phyloP scores from a whole-genome alignment of 805 yeast genomes.

The Metschnikowia sp. region DNA sequence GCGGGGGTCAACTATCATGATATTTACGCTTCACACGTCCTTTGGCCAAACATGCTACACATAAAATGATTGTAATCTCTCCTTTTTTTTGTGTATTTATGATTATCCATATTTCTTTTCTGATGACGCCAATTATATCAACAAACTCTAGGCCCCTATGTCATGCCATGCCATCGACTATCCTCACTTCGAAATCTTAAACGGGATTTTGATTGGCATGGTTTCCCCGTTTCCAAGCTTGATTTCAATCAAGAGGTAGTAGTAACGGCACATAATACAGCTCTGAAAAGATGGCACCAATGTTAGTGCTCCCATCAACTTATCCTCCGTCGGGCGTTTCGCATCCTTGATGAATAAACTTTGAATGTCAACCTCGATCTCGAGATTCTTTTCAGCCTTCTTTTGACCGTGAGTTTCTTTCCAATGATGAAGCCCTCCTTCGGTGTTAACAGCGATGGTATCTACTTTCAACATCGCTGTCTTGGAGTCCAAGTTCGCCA shows the following conservation, averaged over 20 bases:
- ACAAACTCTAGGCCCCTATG: neutral
- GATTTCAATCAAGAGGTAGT: conserved; percentile 20
- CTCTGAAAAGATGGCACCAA: conserved; percentile 29
- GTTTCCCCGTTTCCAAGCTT: conserved; percentile 20
- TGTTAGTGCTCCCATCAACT: conserved; percentile 14
- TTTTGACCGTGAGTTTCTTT: neutral
- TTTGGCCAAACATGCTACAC: too few relatives aligned
- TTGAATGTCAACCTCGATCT: conserved; percentile 13
- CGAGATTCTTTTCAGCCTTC: conserved; percentile 5
- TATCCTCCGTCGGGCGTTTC: conserved; percentile 13
- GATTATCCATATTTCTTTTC: too few relatives aligned
- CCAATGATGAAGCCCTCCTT: conserved; percentile 15
- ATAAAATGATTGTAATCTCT: too few relatives aligned
- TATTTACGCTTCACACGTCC: too few relatives aligned
- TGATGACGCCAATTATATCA: too few relatives aligned
- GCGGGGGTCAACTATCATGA: too few relatives aligned
- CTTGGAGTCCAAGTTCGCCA: conserved; percentile 24
- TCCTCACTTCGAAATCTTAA: conserved; percentile 11
- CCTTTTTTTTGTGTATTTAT: too few relatives aligned
- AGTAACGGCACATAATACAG: conserved; percentile 27
- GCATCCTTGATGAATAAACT: conserved; percentile 11
- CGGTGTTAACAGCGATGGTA: conserved; percentile 4
- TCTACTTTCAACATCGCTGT: conserved; percentile 19
- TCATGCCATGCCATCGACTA: neutral
- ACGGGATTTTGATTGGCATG: conserved; percentile 20